Base-by-base conservation (phyloP, 371 early-diverging fungal species). In the Capniomyces stellatus region DNA sequence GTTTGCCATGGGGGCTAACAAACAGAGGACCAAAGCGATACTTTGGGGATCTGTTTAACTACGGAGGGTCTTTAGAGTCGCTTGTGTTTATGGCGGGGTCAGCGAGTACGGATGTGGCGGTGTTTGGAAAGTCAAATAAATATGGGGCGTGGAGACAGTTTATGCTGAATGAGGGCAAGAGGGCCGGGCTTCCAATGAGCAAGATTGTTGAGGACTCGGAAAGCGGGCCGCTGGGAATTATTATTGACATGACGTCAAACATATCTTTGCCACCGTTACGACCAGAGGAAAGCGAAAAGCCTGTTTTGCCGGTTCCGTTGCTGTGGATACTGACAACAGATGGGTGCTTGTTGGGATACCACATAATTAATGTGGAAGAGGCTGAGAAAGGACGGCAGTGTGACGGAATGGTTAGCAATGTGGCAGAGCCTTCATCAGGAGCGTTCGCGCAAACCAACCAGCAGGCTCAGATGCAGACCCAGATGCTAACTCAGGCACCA, bases 301-400 rank as follows among this genome's bases (percentile, higher is more conserved):
- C 6, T 22, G 55, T 63, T 1, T n/a, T 18, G n/a, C 64, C 68
- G 1, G 60, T 59, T 22, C 68, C 68, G 0, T 57, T 67, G 15
- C 46, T 67, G 35, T 67, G 68, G 68, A 63, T 67, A 15, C 60
- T 67, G 30, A 67, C 44, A 52, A 67, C 66, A 10, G 68, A 67
- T n/a, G 65, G 52, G 1, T 59, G 56, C 3, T 43, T 67, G 25
- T 52, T 63, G 29, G 59, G 56, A 18, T 67, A 63, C 46, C 58
- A 63, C 35, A 44, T 67, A 22, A 57, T 51, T 51, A 67, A 67
- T 41, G 48, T 47, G 4, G 42, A 35, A 8, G 68, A 67, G 56
- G 64, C 64, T 60, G 43, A 44, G 23, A 31, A 43, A 19, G 53
- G 54, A 30, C 35, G 40, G 2, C 51, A 46, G 2, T 60, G 60